Evolutionary conservation across 169 alveolate genomes (phyloP), one percentile per base, ranked within the genome.

Genomic region (Plasmodium relictum): DNA sequence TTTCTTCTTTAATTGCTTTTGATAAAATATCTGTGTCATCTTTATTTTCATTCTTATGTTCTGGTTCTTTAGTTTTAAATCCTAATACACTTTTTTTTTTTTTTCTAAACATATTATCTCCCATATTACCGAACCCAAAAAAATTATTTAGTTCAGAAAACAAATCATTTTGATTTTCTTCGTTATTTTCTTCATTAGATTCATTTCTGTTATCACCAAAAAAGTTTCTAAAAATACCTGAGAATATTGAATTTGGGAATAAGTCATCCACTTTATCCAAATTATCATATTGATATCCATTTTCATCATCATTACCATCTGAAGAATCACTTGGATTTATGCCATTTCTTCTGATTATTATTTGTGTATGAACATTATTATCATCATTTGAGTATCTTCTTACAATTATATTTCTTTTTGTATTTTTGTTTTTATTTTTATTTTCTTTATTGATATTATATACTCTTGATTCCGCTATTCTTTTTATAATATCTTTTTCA

Each of bases 321-420:
- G 42, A 52, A 31, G 61, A 65, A 45, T 48, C 58, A 58, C 8
- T 24, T 16, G 37, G 52, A 8, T 37, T 63, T 10, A 83, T 39
- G 12, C 85, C 85, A 83, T 52, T 56, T 1, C 91, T 41, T 41
- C 92, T 56, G 18, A 85, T 85, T 4, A 85, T 85, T 4, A 85
- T 85, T 58, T 85, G 92, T 70, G 92, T 85, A 63, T 85, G 92
- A 6, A 85, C 39, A 56, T 70, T 70, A 44, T 85, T 85, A 45
- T 39, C 87, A 58, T 85, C 92, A 71, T 85, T 71, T 24, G 92
- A 10, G 48, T 41, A 85, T 70, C 74, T 54, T 54, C 92, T 42
- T 7, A 85, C 87, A 0, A 85, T 85, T 2, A 85, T 61, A 56
- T 85, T 85, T 70, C 45, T 85, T 39, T 24, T 69, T 58, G 20